Percentiles rank a stretch among this genome's conserved stretches.
Evolutionary conservation across 2,329 filamentous ascomycete species (phyloP).

Genomic region (Penicillium oxalicum): DNA sequence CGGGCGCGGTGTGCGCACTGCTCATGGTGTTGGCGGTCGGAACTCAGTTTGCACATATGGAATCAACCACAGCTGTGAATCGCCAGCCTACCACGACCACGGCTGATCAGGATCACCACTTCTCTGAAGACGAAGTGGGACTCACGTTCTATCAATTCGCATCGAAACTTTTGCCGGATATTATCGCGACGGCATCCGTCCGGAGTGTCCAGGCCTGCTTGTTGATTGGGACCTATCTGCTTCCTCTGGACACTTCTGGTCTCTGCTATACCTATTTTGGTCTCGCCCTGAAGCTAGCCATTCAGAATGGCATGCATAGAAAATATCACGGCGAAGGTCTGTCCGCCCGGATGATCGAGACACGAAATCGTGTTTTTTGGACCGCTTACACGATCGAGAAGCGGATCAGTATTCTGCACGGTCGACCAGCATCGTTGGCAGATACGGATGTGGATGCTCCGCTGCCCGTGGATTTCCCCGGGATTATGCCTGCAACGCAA

Average conservation of each 20-base stretch:
- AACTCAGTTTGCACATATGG: conserved; percentile 42
- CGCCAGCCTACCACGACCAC: conserved; percentile 22
- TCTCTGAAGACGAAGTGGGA: conserved; percentile 50
- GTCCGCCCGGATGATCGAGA: conserved; percentile 46
- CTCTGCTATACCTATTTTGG: conserved; percentile 54
- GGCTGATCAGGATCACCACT: conserved; percentile 28
- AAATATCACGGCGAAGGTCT: conserved; percentile 45
- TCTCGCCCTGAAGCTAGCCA: conserved; percentile 51
- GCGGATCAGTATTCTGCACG: conserved; percentile 53
- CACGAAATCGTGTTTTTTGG: conserved; percentile 54
- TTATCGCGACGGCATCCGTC: conserved; percentile 52
- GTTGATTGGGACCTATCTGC: conserved; percentile 50
- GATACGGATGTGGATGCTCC: conserved; percentile 51
- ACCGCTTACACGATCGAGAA: conserved; percentile 53
- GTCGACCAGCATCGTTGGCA: conserved; percentile 50
- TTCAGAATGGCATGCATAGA: conserved; percentile 57
- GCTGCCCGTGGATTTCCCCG: conserved; percentile 44
- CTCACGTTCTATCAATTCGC: conserved; percentile 54
- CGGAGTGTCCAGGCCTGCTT: conserved; percentile 56
- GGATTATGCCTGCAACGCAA: conserved; percentile 38
- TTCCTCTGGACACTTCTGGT: conserved; percentile 53
- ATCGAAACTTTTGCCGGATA: conserved; percentile 50
- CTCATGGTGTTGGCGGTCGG: conserved; percentile 41
- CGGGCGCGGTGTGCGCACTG: conserved; percentile 38
- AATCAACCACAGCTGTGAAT: conserved; percentile 34